Conservation (phyloP, 2,329 filamentous ascomycete genomes). For the Biscogniauxia marginata region DNA sequence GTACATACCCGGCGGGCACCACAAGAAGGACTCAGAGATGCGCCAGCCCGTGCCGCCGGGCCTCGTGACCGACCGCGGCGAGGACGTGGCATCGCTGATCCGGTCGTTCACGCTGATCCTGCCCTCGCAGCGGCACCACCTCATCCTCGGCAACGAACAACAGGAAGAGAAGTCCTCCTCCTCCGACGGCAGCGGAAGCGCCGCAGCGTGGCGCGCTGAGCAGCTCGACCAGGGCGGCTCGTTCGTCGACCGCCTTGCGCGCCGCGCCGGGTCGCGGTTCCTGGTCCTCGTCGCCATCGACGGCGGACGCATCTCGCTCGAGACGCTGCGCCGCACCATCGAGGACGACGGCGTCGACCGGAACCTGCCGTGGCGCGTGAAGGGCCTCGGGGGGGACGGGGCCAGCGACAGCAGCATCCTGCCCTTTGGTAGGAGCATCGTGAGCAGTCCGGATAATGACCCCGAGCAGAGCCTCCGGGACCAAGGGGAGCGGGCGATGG, state of each 20-base stretch:
- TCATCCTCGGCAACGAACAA: slow-evolving; percentile 8
- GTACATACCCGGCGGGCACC: slow-evolving; percentile 37
- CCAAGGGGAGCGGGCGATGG: slow-evolving; percentile 3
- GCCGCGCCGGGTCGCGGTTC: slow-evolving; percentile 20
- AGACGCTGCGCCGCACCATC: slow-evolving; percentile 38
- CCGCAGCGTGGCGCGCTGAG: slow-evolving; percentile 6
- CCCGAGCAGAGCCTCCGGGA: slow-evolving; percentile 3
- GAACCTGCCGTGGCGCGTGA: slow-evolving; percentile 39
- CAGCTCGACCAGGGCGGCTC: slow-evolving; percentile 20
- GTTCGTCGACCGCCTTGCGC: slow-evolving; percentile 24
- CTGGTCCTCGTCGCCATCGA: slow-evolving; percentile 38
- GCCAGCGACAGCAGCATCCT: slow-evolving; percentile 22
- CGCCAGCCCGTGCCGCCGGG: slow-evolving; percentile 19
- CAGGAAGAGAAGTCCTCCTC: slow-evolving; percentile 22
- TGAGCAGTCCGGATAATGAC: slow-evolving; percentile 10
- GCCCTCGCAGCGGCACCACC: slow-evolving; percentile 25
- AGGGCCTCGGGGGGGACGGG: slow-evolving; percentile 22
- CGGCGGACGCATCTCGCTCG: slow-evolving; percentile 34
- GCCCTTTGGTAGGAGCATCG: slow-evolving; percentile 30
- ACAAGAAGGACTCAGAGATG: slow-evolving; percentile 9
- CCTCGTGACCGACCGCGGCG: slow-evolving; percentile 9
- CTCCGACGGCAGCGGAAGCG: slow-evolving; percentile 11
- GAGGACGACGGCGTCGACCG: slow-evolving; percentile 42
- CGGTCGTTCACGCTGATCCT: slow-evolving; percentile 34
- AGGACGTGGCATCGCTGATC: slow-evolving; percentile 21